phyloP scores from a whole-genome alignment of 2,329 filamentous ascomycete genomes.

The Clonostachys chloroleuca region DNA sequence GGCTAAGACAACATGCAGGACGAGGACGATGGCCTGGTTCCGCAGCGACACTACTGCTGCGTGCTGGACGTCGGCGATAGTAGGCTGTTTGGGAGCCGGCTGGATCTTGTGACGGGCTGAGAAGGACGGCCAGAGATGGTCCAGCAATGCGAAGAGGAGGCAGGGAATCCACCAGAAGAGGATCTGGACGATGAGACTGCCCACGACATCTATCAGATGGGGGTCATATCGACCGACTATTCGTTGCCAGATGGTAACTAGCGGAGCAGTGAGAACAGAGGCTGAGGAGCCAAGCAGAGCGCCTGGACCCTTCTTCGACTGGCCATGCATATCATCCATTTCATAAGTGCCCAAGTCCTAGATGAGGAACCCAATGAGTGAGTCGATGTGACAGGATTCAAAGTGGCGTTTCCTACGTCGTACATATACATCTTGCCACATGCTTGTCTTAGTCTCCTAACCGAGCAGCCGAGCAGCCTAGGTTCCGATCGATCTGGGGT shows the following conservation, averaged over 20 bases:
- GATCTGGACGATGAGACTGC: conserved; percentile 30
- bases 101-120: conserved; percentile 50
- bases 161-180: conserved; percentile 42
- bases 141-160: conserved; percentile 33
- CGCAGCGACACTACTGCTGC: conserved; percentile 37
- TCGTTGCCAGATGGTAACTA: conserved; percentile 10
- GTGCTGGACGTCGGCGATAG: conserved; percentile 31
- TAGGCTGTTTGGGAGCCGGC: conserved; percentile 43
- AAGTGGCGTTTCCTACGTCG: too few relatives aligned
- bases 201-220: conserved; percentile 31
- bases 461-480: too few relatives aligned
- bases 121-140: conserved; percentile 37
- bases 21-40: conserved; percentile 38
- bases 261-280: too few relatives aligned
- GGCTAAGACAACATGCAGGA: conserved; percentile 17
- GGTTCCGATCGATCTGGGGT: too few relatives aligned
- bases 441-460: too few relatives aligned
- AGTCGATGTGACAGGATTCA: too few relatives aligned
- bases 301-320: too few relatives aligned
- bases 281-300: too few relatives aligned
- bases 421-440: too few relatives aligned
- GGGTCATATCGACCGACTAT: conserved; percentile 16
- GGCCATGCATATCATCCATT: too few relatives aligned
- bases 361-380: too few relatives aligned
- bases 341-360: too few relatives aligned